phyloP scores from a whole-genome alignment of 2,329 filamentous ascomycete species.

The Thelonectria rubi region DNA sequence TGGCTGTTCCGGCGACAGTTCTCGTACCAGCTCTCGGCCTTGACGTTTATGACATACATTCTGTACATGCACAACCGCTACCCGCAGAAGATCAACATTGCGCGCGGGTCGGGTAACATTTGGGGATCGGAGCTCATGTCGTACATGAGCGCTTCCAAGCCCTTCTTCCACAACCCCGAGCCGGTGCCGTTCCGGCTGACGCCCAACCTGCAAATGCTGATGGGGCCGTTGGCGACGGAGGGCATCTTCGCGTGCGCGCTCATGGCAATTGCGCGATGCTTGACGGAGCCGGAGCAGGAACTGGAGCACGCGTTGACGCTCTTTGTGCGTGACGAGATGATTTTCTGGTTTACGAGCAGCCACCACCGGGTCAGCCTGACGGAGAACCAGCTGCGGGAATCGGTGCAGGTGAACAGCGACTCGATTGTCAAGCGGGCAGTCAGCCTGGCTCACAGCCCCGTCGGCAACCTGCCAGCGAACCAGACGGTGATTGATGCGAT shows the following conservation, averaged over 20 bases:
- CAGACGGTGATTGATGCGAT: conserved; percentile 97
- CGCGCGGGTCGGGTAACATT: conserved; percentile 86
- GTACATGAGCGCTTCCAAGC: conserved; percentile 83
- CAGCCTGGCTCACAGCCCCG: conserved; percentile 80
- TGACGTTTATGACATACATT: conserved; percentile 99
- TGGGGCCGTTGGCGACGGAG: conserved; percentile 95
- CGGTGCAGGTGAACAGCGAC: conserved; percentile 87
- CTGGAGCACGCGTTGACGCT: conserved; percentile 94
- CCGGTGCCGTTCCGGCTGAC: conserved; percentile 97
- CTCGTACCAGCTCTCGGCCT: conserved; percentile 90
- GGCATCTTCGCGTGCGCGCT: conserved; percentile 95
- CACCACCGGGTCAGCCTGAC: conserved; percentile 70
- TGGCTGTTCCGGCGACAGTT: conserved; percentile 99
- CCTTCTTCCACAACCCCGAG: conserved; percentile 94
- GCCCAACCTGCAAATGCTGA: conserved; percentile 92
- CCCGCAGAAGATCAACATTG: conserved; percentile 94
- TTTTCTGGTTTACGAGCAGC: conserved; percentile 89
- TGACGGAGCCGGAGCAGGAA: conserved; percentile 88
- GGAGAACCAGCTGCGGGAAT: conserved; percentile 77
- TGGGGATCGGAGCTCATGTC: conserved; percentile 97
- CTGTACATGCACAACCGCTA: conserved; percentile 97
- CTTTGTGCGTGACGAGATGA: conserved; percentile 97
- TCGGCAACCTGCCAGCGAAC: conserved; percentile 87
- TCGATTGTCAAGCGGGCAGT: conserved; percentile 91
- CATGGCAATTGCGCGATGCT: conserved; percentile 94